Evolutionary conservation across 139 green algal genomes (phyloP).

Genomic region (Chlorella sp.): DNA sequence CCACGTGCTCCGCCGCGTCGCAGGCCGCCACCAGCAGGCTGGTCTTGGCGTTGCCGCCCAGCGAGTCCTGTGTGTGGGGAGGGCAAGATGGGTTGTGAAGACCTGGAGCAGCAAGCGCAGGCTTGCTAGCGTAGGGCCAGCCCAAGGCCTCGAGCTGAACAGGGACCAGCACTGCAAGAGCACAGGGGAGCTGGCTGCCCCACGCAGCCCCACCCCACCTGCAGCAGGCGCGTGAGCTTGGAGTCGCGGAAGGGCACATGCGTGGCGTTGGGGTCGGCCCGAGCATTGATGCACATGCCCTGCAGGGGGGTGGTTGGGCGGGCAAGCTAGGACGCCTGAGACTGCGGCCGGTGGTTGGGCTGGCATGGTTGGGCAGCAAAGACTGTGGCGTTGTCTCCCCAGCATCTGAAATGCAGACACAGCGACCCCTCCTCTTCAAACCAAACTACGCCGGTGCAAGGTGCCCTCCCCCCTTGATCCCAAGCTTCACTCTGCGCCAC

Average conservation of each 20-base stretch:
- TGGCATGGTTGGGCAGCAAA: too few species aligned
- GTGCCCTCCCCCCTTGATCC: too few species aligned
- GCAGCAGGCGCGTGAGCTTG: slow-evolving; percentile 85
- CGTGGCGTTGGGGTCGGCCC: slow-evolving; percentile 52
- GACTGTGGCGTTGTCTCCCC: too few species aligned
- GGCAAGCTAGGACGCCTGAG: too few species aligned
- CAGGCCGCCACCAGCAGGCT: slow-evolving; percentile 67
- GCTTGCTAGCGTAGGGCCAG: too few species aligned
- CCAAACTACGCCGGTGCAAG: too few species aligned
- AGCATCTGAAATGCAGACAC: neutral
- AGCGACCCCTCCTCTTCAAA: too few species aligned
- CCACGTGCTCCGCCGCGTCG: slow-evolving; percentile 71
- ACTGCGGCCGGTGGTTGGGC: too few species aligned
- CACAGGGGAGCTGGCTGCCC: neutral
- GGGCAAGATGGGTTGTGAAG: neutral
- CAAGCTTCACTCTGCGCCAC: too few species aligned
- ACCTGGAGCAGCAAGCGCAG: too few species aligned
- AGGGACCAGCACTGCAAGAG: too few species aligned
- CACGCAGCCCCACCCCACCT: slow-evolving; percentile 43
- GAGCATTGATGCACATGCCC: slow-evolving; percentile 74
- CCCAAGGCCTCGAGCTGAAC: too few species aligned
- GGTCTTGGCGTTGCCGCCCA: slow-evolving; percentile 73
- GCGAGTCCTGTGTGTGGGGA: slow-evolving; percentile 41
- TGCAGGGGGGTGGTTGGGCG: neutral
- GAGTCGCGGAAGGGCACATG: slow-evolving; percentile 86